phyloP scores from a whole-genome alignment of 2,329 filamentous ascomycete species.

The Diaporthe amygdali region DNA sequence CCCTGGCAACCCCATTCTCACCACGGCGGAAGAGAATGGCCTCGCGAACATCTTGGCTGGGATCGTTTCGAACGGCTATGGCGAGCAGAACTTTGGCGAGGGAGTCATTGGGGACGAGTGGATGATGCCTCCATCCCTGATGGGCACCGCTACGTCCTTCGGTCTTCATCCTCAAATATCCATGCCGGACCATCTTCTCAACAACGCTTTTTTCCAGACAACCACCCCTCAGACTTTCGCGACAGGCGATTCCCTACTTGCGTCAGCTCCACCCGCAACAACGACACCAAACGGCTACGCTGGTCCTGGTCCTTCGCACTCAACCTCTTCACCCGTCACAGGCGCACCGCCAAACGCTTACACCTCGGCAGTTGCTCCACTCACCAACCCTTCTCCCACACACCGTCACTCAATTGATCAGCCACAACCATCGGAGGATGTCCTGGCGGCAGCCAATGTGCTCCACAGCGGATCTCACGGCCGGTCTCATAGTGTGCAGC shows the following conservation, averaged over 20 bases:
- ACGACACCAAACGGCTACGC: constrained; percentile 9
- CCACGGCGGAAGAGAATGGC: constrained; percentile 59
- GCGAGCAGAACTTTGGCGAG: constrained; percentile 47
- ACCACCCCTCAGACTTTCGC: constrained; percentile 25
- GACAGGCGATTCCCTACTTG: background rate
- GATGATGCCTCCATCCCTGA: constrained; percentile 67
- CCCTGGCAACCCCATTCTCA: constrained; percentile 68
- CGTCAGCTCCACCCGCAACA: background rate
- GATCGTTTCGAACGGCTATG: constrained; percentile 54
- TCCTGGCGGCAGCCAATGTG: constrained; percentile 62
- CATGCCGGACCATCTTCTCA: constrained; percentile 32
- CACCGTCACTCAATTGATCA: constrained; percentile 33
- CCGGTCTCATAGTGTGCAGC: constrained; percentile 28
- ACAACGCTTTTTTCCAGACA: constrained; percentile 33
- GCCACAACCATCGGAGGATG: constrained; percentile 54
- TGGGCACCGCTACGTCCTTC: constrained; percentile 69
- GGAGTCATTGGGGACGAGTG: constrained; percentile 56
- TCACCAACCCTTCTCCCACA: constrained; percentile 26
- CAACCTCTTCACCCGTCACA: background rate
- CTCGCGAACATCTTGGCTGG: constrained; percentile 64
- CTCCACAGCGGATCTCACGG: constrained; percentile 49
- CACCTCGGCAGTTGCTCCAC: background rate
- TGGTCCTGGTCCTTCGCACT: constrained; percentile 3
- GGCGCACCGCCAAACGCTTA: background rate
- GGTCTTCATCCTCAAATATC: constrained; percentile 53